These are phyloP conservation scores for Venturiaceae sp. DNA, from an alignment of 2,329 filamentous ascomycete species.

Conservation along the genomic window DNA sequence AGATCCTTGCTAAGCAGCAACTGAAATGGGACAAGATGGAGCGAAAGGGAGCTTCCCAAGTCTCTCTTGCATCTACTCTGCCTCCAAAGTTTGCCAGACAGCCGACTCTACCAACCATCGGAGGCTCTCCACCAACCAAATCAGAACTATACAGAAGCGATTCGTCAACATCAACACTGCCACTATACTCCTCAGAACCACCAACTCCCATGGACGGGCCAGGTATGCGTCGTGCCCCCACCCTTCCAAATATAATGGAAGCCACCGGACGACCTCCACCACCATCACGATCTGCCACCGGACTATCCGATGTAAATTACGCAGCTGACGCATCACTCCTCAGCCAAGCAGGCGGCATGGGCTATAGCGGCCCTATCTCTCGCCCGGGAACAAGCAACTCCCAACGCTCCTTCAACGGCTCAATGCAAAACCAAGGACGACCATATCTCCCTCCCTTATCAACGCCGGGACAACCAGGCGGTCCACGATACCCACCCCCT, in stretches of 20 bases:
- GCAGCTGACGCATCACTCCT: conserved; percentile 56
- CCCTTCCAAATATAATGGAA: conserved; percentile 29
- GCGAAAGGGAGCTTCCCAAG: conserved; percentile 24
- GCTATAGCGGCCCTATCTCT: conserved; percentile 25
- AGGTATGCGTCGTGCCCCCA: conserved; percentile 21
- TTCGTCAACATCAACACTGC: conserved; percentile 53
- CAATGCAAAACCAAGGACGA: neutral
- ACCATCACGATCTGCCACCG: conserved; percentile 46
- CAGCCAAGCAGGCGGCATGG: conserved; percentile 51
- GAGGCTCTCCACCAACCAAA: conserved; percentile 43
- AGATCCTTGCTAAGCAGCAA: conserved; percentile 72
- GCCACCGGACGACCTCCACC: conserved; percentile 28
- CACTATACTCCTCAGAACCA: conserved; percentile 51
- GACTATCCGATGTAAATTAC: conserved; percentile 44
- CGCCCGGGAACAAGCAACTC: conserved; percentile 6
- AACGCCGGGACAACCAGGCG: neutral
- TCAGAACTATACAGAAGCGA: conserved; percentile 45
- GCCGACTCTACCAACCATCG: conserved; percentile 59
- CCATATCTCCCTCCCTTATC: neutral
- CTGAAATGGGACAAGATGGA: conserved; percentile 43
- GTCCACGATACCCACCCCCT: neutral
- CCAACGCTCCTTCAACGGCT: conserved; percentile 3
- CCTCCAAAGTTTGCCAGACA: conserved; percentile 38
- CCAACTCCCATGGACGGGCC: conserved; percentile 38
- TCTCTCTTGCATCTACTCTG: conserved; percentile 6